Evolutionary conservation across 306 rosid species (phyloP), one percentile per base, ranked within the genome.

Genomic region (Ziziphus jujuba): DNA sequence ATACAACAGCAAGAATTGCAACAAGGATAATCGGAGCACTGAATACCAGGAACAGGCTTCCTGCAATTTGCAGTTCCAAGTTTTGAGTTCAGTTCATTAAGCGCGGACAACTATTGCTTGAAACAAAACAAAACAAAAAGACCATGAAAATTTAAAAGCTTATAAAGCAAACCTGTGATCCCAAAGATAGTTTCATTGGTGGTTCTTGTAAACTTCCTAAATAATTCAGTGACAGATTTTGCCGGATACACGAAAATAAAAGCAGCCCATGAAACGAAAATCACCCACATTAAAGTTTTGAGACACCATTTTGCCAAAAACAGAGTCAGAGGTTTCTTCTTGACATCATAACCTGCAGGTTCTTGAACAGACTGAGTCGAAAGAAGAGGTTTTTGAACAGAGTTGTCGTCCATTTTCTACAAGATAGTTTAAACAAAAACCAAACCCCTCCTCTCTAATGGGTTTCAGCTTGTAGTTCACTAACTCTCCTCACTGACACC

Each of bases 21-120:
- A 92, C 79, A 56, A 77, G 34, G 40, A 92, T 82, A 63, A 92
- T 15, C 3, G 98, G 98, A 74, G 70, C 92, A 28, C 80, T 77
- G 57, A 71, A 66, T 23, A 84, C 2, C 71, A 89, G 16, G 58
- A 92, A 87, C 43, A 79, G 11, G 78, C 91, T 81, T 75, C 98
- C 98, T 92, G 82, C 74, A 72, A 23, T 60, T 59, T 48, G 21
- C 28, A 56, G 12, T 58, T 34, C 56, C 22, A 43, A 81, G 63
- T 23, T n/a, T 73, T 70, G 56, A 77, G 61, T 56, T 50, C 45
- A 52, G 9, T 47, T 69, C 35, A 68, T 45, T 68, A 59, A 61
- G 59, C 14, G 51, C 14, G 51, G 40, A 6, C 28, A 66, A 60
- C 9, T 28, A 9, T 28, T 8, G 33, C 0, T 2, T 14, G 10